Conservation (phyloP, 495 filamentous ascomycete genomes). For the Neurospora sp. region DNA sequence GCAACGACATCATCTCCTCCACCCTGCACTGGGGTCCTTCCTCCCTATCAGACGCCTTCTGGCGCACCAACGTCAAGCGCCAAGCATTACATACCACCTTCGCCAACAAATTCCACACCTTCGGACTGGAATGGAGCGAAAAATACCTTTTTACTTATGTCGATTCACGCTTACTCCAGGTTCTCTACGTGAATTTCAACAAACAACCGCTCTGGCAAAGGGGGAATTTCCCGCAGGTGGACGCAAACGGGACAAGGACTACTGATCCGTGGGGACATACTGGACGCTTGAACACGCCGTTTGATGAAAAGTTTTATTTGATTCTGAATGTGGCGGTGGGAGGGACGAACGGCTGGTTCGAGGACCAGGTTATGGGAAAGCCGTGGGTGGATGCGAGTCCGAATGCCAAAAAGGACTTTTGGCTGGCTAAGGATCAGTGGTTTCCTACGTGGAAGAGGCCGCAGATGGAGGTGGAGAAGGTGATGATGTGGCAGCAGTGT, state of each 20-base stretch:
- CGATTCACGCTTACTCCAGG: constrained; percentile 67
- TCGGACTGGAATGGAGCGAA: constrained; percentile 75
- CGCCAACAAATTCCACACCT: constrained; percentile 56
- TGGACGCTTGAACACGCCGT: constrained; percentile 52
- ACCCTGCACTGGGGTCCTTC: constrained; percentile 73
- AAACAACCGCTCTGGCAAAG: constrained; percentile 57
- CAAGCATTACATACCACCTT: constrained; percentile 69
- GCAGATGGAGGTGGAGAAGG: constrained; percentile 60
- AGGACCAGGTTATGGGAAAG: constrained; percentile 58
- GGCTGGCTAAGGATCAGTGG: constrained; percentile 56
- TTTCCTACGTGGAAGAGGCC: constrained; percentile 64
- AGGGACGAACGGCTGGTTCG: constrained; percentile 76
- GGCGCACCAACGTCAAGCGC: constrained; percentile 67
- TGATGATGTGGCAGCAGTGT: constrained; percentile 74
- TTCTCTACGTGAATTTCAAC: constrained; percentile 70
- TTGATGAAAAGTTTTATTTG: constrained; percentile 73
- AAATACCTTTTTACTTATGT: constrained; percentile 85
- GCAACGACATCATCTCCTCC: constrained; percentile 74
- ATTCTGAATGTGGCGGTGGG: constrained; percentile 78
- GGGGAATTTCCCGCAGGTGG: constrained; percentile 61
- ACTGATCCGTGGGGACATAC: constrained; percentile 59
- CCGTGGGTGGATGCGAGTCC: constrained; percentile 66
- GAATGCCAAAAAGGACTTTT: constrained; percentile 64
- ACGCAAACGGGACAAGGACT: constrained; percentile 57
- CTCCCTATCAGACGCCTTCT: constrained; percentile 54